Evolutionary conservation across 169 alveolate genomes (phyloP).

Genomic region (Cryptosporidium xiaoi): DNA sequence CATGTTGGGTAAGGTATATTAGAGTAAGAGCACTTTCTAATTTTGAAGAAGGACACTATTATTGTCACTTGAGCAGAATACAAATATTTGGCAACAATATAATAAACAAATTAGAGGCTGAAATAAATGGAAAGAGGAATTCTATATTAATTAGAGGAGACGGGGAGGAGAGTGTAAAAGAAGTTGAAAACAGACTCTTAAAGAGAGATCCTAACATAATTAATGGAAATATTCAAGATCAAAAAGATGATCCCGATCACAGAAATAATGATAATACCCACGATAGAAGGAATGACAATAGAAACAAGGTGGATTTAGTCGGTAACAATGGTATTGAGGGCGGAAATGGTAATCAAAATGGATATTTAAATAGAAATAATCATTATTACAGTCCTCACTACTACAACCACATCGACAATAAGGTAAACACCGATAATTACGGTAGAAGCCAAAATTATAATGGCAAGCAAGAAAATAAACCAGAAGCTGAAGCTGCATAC

Average conservation of each 20-base stretch:
- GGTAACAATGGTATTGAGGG: no score
- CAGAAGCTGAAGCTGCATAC: no score
- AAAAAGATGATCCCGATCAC: neutral
- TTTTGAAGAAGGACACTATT: conserved; percentile 69
- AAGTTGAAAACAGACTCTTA: conserved; percentile 47
- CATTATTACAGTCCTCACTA: no score
- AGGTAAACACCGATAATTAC: no score
- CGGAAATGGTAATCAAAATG: no score
- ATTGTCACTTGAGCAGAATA: conserved; percentile 51
- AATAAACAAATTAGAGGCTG: conserved; percentile 41
- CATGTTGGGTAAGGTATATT: conserved; percentile 71
- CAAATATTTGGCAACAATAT: conserved; percentile 71
- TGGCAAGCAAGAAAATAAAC: no score
- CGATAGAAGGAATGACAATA: no score
- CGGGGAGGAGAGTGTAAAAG: conserved; percentile 62
- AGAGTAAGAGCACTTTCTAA: conserved; percentile 41
- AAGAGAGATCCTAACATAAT: conserved; percentile 23
- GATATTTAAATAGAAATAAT: no score
- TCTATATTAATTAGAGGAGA: conserved; percentile 34
- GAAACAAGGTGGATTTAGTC: no score
- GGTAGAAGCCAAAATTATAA: no score
- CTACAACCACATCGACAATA: no score
- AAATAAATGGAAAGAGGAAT: conserved; percentile 55
- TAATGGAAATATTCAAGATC: neutral
- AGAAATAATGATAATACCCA: no score